phyloP scores from a whole-genome alignment of 2,329 filamentous ascomycete species.

The Rutstroemia sp. region DNA sequence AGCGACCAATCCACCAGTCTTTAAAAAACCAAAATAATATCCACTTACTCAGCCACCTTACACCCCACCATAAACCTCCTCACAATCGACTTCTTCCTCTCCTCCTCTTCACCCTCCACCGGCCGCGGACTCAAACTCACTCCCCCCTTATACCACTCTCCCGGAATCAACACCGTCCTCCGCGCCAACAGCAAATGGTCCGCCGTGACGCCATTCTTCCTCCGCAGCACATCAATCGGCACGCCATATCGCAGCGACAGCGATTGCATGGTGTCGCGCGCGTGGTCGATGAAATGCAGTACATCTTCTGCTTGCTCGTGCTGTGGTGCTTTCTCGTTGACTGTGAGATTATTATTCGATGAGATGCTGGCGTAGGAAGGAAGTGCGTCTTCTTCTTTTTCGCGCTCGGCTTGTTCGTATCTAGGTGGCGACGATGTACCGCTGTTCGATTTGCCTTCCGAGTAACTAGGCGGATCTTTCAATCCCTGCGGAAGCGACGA shows the following conservation, averaged over 20 bases:
- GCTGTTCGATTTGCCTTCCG: background rate
- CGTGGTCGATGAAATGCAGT: constrained; percentile 66
- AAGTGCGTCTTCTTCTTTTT: background rate
- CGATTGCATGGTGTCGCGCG: constrained; percentile 59
- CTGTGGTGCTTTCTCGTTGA: background rate
- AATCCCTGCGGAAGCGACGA: constrained; percentile 53
- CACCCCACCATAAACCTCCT: constrained; percentile 72
- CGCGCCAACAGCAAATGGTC: constrained; percentile 66
- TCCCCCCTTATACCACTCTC: constrained; percentile 59
- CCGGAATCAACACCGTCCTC: constrained; percentile 64
- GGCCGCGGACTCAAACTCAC: constrained; percentile 63
- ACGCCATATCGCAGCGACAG: constrained; percentile 67
- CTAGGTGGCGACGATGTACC: background rate
- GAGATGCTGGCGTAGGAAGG: background rate
- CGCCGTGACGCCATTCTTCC: constrained; percentile 60
- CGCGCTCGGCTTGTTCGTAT: background rate
- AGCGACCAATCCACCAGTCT: background rate
- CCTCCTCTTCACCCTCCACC: constrained; percentile 67
- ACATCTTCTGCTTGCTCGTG: constrained; percentile 48
- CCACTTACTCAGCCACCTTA: constrained; percentile 65
- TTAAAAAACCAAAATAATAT: background rate
- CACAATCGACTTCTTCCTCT: constrained; percentile 61
- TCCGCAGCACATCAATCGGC: constrained; percentile 53
- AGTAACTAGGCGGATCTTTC: constrained; percentile 62
- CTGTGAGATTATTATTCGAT: background rate